Evolutionary conservation across 805 yeast genomes (phyloP), one percentile per base, ranked within the genome.

Genomic region (Yarrowia sp.): DNA sequence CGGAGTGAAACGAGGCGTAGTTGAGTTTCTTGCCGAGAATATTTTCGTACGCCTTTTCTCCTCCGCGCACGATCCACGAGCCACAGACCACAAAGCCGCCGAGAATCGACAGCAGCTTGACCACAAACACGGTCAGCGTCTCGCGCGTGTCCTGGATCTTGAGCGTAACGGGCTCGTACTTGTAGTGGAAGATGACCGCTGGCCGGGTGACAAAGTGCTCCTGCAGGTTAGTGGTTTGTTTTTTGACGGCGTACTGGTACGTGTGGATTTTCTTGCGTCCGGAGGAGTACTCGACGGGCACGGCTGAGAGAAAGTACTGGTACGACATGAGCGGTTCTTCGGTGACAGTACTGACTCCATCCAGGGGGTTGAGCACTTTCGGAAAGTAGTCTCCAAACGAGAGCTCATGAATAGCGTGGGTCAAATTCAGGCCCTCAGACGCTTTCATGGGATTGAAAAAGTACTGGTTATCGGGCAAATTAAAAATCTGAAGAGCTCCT

Each of bases 311-410:
- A 72, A 82, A 85, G 77, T 95, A 95, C 66, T 85, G 85, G 78
- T 81, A 91, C 16, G 42, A 43, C 53, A 43, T 52, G n/a, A 71
- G 70, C 19, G 72, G 87, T 1, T 84, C 81, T 0, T 81, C 80
- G 1, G 92, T 83, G 22, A 78, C 69, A 72, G 88, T 85, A 0
- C 86, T 89, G 0, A 94, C 88, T 58, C 82, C 82, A 77, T 95
- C 98, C 71, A 95, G 82, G n/a, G 97, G 97, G 75, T 94, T 94
- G 73, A 89, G 84, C 71, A 93, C 82, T 73, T 85, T 89, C 3
- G 99, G 98, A 75, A 87, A 92, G 77, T 89, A 92, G 45, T 87
- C 91, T 14, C 99, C 99, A 79, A 88, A 94, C 11, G 98, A 92
- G 71, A 92, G 86, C 77, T 94, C 98, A 70, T 86, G 85, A 70